Evolutionary conservation across 163 green algal genomes (phyloP).

Genomic region (Picocystis sp.): DNA sequence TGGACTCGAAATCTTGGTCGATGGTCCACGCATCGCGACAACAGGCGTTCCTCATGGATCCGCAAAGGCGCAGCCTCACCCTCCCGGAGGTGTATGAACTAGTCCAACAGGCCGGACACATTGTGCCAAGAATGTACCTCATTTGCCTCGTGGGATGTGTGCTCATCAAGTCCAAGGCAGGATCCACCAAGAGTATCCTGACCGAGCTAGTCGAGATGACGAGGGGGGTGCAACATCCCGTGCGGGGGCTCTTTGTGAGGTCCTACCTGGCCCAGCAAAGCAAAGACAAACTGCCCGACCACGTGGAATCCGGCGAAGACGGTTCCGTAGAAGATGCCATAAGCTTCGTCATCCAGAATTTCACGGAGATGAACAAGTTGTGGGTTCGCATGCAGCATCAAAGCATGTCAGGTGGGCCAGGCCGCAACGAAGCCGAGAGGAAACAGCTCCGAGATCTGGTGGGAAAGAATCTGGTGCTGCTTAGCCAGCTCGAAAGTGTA

Average conservation of each 20-base stretch:
- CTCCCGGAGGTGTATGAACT: constrained; percentile 78
- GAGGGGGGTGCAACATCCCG: constrained; percentile 92
- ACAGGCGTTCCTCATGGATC: constrained; percentile 58
- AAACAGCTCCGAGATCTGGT: constrained; percentile 69
- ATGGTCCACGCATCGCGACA: not conserved
- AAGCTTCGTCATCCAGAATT: constrained; percentile 93
- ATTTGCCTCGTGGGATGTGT: constrained; percentile 78
- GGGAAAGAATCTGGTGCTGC: constrained; percentile 91
- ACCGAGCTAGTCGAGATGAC: constrained; percentile 90
- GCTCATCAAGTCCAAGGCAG: constrained; percentile 69
- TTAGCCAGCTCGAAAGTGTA: constrained; percentile 85
- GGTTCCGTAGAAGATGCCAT: constrained; percentile 69
- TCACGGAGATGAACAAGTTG: constrained; percentile 99
- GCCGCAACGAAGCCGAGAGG: constrained; percentile 58
- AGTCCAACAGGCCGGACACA: constrained; percentile 90
- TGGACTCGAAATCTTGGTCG: too few relatives aligned
- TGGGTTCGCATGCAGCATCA: constrained; percentile 77
- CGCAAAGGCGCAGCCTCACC: constrained; percentile 43
- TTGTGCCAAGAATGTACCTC: constrained; percentile 89
- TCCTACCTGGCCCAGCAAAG: constrained; percentile 62
- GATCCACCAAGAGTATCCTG: constrained; percentile 26
- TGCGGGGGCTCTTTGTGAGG: constrained; percentile 85
- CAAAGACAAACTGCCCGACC: constrained; percentile 47
- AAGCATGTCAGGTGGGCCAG: constrained; percentile 8
- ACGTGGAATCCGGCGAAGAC: constrained; percentile 15